phyloP scores from a whole-genome alignment of 371 early-diverging fungal species.

The Apophysomyces trapeziformis region DNA sequence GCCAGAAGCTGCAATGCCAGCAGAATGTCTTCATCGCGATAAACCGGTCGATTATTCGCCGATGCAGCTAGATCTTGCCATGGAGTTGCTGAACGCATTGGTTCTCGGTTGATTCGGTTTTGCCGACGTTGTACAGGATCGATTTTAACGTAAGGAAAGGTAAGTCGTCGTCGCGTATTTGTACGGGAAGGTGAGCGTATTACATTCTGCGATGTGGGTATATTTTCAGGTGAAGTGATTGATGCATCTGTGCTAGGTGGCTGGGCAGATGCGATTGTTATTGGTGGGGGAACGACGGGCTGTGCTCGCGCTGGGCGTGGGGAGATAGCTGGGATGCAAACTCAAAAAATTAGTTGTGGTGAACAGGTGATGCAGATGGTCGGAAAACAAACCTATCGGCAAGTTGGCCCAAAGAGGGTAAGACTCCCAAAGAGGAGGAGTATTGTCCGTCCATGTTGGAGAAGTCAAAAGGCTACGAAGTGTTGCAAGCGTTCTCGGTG shows the following conservation, averaged over 20 bases:
- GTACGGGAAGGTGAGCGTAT: conserved; percentile 1
- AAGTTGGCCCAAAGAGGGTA: conserved; percentile 7
- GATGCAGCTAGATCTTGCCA: conserved; percentile 26
- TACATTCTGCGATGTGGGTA: conserved; percentile 5
- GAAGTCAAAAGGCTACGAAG: neutral
- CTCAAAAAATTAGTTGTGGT: conserved; percentile 2
- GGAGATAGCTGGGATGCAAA: conserved; percentile 12
- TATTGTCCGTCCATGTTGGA: neutral
- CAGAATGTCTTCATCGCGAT: conserved; percentile 85
- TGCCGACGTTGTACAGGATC: conserved; percentile 37
- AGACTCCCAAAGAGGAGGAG: conserved; percentile 3
- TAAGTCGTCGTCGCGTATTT: conserved; percentile 30
- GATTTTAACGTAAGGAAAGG: conserved; percentile 45
- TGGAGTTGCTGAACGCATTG: conserved; percentile 10
- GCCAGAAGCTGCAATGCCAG: conserved; percentile 85
- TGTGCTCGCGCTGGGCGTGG: conserved; percentile 10
- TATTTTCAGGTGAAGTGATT: conserved; percentile 6
- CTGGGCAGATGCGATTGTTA: conserved; percentile 4
- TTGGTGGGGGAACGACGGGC: neutral
- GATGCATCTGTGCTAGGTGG: conserved; percentile 13
- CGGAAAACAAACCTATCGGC: conserved; percentile 32
- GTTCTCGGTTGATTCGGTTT: conserved; percentile 32
- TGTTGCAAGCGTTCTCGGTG: conserved; percentile 12
- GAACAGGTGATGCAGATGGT: conserved; percentile 24
- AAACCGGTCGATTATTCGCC: conserved; percentile 56